Percentiles rank a stretch among this genome's conserved stretches.
phyloP scores from a whole-genome alignment of 2,329 filamentous ascomycete genomes.

The Epichloe hybrida region DNA sequence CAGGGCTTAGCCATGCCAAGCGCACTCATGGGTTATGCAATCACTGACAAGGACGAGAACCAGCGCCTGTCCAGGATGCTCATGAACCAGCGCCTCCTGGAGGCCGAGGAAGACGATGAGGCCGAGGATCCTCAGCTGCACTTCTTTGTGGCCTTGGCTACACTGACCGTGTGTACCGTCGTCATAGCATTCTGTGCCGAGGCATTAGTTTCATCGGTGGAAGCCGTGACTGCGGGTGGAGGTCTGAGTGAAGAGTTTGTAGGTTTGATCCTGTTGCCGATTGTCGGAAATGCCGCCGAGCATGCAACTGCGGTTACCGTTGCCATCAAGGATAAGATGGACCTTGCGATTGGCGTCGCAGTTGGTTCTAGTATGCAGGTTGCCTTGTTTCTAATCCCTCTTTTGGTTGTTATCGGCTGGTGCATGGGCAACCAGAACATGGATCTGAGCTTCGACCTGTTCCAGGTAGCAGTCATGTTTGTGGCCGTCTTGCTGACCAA shows the following conservation, averaged over 20 bases:
- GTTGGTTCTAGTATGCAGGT: constrained; percentile 74
- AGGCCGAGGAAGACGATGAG: constrained; percentile 49
- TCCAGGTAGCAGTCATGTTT: constrained; percentile 77
- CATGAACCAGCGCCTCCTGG: constrained; percentile 22
- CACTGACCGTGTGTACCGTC: constrained; percentile 59
- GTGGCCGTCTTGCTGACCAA: constrained; percentile 75
- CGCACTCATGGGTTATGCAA: constrained; percentile 23
- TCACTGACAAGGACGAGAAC: constrained; percentile 22
- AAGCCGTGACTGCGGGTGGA: constrained; percentile 48
- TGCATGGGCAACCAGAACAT: constrained; percentile 57
- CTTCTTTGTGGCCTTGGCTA: constrained; percentile 56
- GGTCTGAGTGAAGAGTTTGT: constrained; percentile 60
- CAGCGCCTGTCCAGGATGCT: constrained; percentile 32
- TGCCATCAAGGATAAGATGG: constrained; percentile 75
- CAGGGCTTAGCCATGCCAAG: constrained; percentile 28
- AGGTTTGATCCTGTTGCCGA: constrained; percentile 66
- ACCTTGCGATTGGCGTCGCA: constrained; percentile 67
- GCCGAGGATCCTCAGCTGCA: constrained; percentile 62
- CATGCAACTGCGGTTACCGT: constrained; percentile 72
- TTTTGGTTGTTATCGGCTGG: constrained; percentile 69
- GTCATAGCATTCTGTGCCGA: constrained; percentile 73
- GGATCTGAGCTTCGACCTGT: constrained; percentile 76
- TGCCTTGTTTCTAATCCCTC: constrained; percentile 62
- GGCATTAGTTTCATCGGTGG: constrained; percentile 41
- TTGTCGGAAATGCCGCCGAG: constrained; percentile 74